Percentiles rank a stretch among this genome's conserved stretches.
Evolutionary conservation across 1,284 basidiomycete genomes (phyloP).

Genomic region (Apiotrichum gracile): DNA sequence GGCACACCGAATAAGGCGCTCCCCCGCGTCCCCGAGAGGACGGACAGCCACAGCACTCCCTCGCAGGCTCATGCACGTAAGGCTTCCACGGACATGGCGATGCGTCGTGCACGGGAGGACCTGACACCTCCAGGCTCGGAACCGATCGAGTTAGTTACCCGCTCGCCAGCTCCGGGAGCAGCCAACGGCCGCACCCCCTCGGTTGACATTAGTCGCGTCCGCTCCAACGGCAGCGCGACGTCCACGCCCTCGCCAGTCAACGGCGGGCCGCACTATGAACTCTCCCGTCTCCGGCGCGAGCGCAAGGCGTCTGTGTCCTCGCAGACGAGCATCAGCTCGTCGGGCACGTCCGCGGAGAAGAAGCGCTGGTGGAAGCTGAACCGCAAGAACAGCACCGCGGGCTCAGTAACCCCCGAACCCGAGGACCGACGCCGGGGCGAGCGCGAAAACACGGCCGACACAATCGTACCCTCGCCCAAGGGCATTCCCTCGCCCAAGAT

Average conservation of each 20-base stretch:
- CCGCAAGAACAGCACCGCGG: background rate
- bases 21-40: background rate
- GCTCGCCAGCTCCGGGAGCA: background rate
- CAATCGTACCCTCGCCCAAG: background rate
- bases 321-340: background rate
- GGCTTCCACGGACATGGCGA: background rate
- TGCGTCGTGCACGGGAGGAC: background rate
- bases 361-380: slow-evolving; percentile 32
- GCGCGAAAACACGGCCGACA: slow-evolving; percentile 7
- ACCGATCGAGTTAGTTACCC: background rate
- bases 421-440: background rate
- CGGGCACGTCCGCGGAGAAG: slow-evolving; percentile 9
- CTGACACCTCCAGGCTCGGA: background rate
- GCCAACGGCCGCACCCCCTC: background rate
- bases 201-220: background rate
- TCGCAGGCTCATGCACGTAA: background rate
- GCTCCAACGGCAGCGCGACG: background rate
- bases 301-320: slow-evolving; percentile 7
- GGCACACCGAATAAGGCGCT: slow-evolving; percentile 2
- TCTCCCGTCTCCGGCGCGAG: slow-evolving; percentile 19
- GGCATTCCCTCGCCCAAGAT: background rate
- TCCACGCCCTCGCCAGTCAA: background rate
- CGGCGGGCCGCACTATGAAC: background rate
- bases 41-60: background rate
- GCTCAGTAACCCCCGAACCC: background rate